Evolutionary conservation across 495 filamentous ascomycete species (phyloP).

Genomic region (Lindgomyces ingoldianus): DNA sequence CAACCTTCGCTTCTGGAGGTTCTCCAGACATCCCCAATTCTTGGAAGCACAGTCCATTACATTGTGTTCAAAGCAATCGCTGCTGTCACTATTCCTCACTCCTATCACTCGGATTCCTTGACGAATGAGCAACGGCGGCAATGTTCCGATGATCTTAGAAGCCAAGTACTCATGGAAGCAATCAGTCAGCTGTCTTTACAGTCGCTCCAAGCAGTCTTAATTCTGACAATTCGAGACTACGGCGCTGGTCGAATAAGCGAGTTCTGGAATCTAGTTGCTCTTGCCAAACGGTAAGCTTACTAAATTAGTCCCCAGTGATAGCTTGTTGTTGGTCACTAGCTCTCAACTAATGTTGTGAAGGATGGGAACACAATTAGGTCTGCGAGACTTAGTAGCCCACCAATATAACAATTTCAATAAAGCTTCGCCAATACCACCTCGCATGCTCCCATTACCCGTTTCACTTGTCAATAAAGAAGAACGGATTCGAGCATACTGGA

Average conservation of each 20-base stretch:
- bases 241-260: constrained; percentile 38
- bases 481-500: constrained; percentile 44
- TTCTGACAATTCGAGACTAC: constrained; percentile 41
- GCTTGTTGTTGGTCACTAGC: too few species aligned
- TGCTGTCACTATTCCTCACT: constrained; percentile 41
- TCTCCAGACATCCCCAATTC: constrained; percentile 23
- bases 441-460: constrained; percentile 31
- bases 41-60: constrained; percentile 23
- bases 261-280: constrained; percentile 42
- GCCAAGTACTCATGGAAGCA: constrained; percentile 34
- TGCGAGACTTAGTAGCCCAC: constrained; percentile 34
- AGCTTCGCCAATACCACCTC: constrained; percentile 35
- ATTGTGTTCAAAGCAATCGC: constrained; percentile 41
- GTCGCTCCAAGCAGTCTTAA: constrained; percentile 42
- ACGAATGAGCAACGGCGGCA: constrained; percentile 26
- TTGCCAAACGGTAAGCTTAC: constrained; percentile 38
- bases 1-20: constrained; percentile 36
- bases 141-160: constrained; percentile 28
- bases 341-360: neutral
- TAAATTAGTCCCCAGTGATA: neutral
- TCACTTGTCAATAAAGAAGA: constrained; percentile 43
- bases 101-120: constrained; percentile 20
- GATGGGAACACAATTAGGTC: constrained; percentile 37
- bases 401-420: constrained; percentile 32
- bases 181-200: constrained; percentile 35